Evolutionary conservation across 257 asterid species (phyloP), one percentile per base, ranked within the genome.

Genomic region (Verbascum thapsus): DNA sequence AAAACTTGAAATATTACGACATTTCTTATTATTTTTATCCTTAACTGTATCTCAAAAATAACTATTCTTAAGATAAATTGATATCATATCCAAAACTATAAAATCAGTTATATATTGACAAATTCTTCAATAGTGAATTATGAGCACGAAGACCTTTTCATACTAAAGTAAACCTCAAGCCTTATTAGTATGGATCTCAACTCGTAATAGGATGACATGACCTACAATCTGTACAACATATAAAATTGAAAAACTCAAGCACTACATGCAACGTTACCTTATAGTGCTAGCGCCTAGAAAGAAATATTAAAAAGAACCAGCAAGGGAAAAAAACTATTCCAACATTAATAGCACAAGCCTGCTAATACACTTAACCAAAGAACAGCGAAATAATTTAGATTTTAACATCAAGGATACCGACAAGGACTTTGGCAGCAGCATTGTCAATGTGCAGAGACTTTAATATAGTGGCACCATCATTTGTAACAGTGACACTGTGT

Each of bases 381-480:
- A 15, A n/a, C n/a, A 40, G 10, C 17, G 37, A 3, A 42, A 42
- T 40, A 30, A 59, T n/a, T 10, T 10, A 30, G 39, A n/a, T n/a
- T n/a, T n/a, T n/a, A n/a, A n/a, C 34, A 65, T 10, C 71, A 86
- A 86, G 85, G 87, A 88, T 85, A 94, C 99, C 99, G 42, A 94
- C 79, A 63, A 94, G 97, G 49, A 94, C 99, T 88, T 90, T 94
- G 23, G 99, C 99, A 55, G 99, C 99, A 55, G 99, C 80, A 59
- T 94, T 94, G 78, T 94, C 97, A 61, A 94, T 94, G 74, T 90
- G 99, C 49, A 90, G 85, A 19, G 99, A 90, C 83, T 90, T 94
- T 61, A 94, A 79, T 84, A 94, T 90, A 70, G 99, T 90, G 11
- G 99, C 99, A 45, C 99, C 99, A 72, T 94, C 99, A 70, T 94